Base-by-base conservation (phyloP, 1,284 basidiomycete genomes). In the Cryptococcus sp. region DNA sequence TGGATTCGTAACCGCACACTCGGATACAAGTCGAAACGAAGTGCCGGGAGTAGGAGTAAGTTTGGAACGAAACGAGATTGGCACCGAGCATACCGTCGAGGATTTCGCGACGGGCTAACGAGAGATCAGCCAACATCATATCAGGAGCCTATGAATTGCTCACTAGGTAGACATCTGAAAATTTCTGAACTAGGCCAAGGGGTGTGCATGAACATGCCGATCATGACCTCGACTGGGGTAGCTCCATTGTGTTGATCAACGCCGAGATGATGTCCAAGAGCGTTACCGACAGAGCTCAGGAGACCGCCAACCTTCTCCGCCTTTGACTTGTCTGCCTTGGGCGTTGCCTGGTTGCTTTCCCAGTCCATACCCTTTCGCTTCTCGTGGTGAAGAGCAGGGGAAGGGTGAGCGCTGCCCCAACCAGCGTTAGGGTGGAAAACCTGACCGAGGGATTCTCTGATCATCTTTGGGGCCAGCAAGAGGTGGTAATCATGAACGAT, bases 51-150 rank as follows among this genome's bases (percentile, higher is more conserved):
- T 99, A 99, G 17, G 93, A 94, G 79, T 97, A 98, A 0, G 95
- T 96, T 80, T 93, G 92, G 88, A 97, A 97, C 78, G 91, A 93
- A 39, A 97, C 87, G 41, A 98, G 84, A 79, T 97, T 95, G 52
- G 95, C 93, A 44, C 94, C 94, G 47, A 99, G 87, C 92, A 99
- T 98, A 46, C 95, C 96, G 66, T 98, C 93, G 39, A 99, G 83
- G 60, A 99, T 91, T 78, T 97, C 93, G 69, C 89, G 89, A 51
- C 95, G 85, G 57, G 87, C 86, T 85, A n/a, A 11, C 44, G 52
- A 63, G 48, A 65, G 61, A 52, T 51, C 10, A 23, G 48, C 25
- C 34, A 34, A 34, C 29, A 5, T 34, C 29, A 34, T 2, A 34
- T 10, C 29, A 10, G 8, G 29, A 34, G n/a, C 29, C 11, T 13